Base-by-base conservation (phyloP, 371 early-diverging fungal genomes). In the Blyttiomyces sp. region DNA sequence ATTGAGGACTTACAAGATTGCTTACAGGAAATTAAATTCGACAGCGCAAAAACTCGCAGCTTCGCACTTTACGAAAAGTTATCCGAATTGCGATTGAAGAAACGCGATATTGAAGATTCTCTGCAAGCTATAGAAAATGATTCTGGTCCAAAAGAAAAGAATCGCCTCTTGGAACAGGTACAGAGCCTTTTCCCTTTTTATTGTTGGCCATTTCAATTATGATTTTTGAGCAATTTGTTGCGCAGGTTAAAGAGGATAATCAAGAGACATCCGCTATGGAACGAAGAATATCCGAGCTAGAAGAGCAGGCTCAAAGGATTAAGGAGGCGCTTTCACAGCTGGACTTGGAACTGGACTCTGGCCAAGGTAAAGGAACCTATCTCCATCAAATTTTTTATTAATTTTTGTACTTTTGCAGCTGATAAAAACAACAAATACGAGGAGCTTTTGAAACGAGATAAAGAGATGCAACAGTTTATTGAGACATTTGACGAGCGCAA, bases 241-340 rank as follows among this genome's bases (percentile, higher is more conserved):
- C 2, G 21, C 35, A 75, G 63, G 76, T 82, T 33, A 82, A 80
- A 64, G 65, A 71, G 44, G 77, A 75, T 50, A 80, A 79, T 45
- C 73, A 72, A 33, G 81, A 80, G 52, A 77, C 76, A 23, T 70
- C 78, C 3, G 72, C 69, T n/a, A 80, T 83, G 79, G 81, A 83
- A 46, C 51, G 81, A 45, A 70, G 68, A 31, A 67, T 77, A 43
- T 45, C 64, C 7, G 81, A 80, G 42, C 57, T 79, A 6, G 78
- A 79, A 32, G 75, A 75, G 31, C 66, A 75, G 43, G 54, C 61
- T 6, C 28, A 34, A 5, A 34, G 53, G 32, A 23, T 75, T 9
- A 73, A 70, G 26, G 73, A 72, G 49, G 31, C 69, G 27, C 35
- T 79, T 2, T 59, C 65, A 7, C 69, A 73, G 44, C 39, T 74